phyloP scores from a whole-genome alignment of 2,329 filamentous ascomycete genomes.

The Rhinocladiella mackenziei region DNA sequence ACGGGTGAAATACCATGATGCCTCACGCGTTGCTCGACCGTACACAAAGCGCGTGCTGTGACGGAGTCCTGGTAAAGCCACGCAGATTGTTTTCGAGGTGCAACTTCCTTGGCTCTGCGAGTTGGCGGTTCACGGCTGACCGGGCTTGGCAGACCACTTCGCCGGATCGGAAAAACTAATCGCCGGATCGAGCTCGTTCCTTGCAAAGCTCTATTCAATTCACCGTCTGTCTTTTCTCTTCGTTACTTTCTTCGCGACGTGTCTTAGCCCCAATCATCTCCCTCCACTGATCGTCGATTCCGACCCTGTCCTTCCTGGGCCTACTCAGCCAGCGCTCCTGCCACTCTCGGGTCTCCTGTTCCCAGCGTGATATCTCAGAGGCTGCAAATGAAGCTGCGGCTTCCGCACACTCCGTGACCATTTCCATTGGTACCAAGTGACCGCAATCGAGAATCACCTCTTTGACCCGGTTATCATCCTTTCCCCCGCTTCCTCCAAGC shows the following conservation, averaged over 20 bases:
- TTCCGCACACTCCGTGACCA: conserved; percentile 25
- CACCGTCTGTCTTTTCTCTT: neutral
- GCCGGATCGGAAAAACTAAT: neutral
- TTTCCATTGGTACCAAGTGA: conserved; percentile 30
- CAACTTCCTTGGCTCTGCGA: conserved; percentile 7
- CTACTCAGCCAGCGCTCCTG: conserved; percentile 19
- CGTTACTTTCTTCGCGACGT: neutral
- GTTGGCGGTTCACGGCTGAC: neutral
- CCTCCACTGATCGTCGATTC: conserved; percentile 25
- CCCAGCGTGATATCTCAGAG: conserved; percentile 17
- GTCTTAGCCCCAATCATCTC: conserved; percentile 20
- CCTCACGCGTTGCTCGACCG: conserved; percentile 22
- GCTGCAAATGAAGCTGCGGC: conserved; percentile 19
- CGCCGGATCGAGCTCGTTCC: neutral
- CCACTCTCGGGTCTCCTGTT: conserved; percentile 15
- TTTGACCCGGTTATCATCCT: conserved; percentile 43
- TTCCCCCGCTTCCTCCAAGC: conserved; percentile 48
- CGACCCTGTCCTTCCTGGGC: conserved; percentile 15
- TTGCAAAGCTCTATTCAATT: neutral
- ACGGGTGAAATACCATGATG: conserved; percentile 22
- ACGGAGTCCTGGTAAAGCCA: conserved; percentile 20
- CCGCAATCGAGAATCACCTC: conserved; percentile 25
- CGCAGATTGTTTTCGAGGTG: conserved; percentile 15
- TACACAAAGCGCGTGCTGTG: conserved; percentile 25
- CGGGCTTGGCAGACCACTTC: neutral